Evolutionary conservation across 169 alveolate species (phyloP), one percentile per base, ranked within the genome.

Genomic region (Eimeria nieschulzi): DNA sequence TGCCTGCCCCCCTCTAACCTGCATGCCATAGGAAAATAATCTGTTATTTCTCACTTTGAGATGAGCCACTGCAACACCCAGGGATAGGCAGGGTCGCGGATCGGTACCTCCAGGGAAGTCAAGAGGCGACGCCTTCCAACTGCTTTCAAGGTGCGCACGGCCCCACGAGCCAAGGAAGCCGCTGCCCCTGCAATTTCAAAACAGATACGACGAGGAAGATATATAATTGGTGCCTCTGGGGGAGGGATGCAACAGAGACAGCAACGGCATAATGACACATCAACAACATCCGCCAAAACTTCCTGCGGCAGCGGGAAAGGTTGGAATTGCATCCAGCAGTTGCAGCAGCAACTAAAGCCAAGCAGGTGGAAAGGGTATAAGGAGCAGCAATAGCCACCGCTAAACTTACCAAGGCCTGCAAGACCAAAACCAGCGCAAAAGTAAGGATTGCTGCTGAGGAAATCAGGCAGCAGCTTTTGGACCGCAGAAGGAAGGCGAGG

Each of bases 21-120:
- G 46, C 46, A 33, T 33, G 46, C 6, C 6, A 33, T n/a, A n/a
- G n/a, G 46, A 33, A 33, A 33, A 33, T 1, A 33, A 33, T 33
- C 0, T 33, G 46, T 3, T 33, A 33, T 33, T 33, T 33, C 82
- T 51, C 83, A 94, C 94, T 95, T 93, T 72, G 96, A 75, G 10
- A 94, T 92, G 7, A 95, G 95, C 95, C 95, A 95, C 93, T 94
- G 96, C 93, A 95, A 71, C 33, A 95, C 94, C 96, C 96, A 94
- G 46, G 93, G 95, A 71, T 95, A 95, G 51, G 95, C 83, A n/a
- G 79, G 92, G 87, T 95, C 97, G 33, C 93, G 83, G 71, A 94
- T 94, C 19, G 97, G 95, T 2, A 95, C 94, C 90, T 95, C 97
- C 61, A 95, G 68, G 6, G 95, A 86, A 7, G 93, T 86, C 68